Conservation (phyloP, 768 basidiomycete species). For the Dioszegia hungarica region DNA sequence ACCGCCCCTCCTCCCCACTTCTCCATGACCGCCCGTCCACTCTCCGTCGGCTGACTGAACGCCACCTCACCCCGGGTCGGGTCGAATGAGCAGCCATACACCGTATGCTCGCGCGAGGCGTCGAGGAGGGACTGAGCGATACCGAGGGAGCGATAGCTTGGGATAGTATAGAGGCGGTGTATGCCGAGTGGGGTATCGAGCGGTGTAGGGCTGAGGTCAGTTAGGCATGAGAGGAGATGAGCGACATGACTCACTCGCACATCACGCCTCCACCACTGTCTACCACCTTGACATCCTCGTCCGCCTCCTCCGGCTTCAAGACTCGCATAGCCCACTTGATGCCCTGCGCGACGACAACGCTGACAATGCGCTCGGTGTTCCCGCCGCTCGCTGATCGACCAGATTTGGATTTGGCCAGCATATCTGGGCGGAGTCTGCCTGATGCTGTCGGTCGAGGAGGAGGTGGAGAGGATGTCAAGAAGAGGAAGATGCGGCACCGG, state of each 20-base stretch:
- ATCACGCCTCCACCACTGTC: conserved; percentile 35
- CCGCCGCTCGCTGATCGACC: neutral
- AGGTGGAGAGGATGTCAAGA: conserved; percentile 39
- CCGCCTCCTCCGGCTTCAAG: conserved; percentile 14
- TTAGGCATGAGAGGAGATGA: neutral
- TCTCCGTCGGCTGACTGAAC: conserved; percentile 46
- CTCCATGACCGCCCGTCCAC: conserved; percentile 41
- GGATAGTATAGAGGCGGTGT: conserved; percentile 44
- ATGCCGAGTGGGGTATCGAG: conserved; percentile 43
- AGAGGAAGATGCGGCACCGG: conserved; percentile 44
- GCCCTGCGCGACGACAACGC: conserved; percentile 40
- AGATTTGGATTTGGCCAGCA: neutral
- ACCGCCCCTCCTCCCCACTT: conserved; percentile 40
- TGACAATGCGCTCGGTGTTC: conserved; percentile 32
- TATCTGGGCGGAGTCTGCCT: conserved; percentile 6
- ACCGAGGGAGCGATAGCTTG: conserved; percentile 31
- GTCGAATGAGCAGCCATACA: conserved; percentile 36
- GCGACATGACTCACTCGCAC: conserved; percentile 37
- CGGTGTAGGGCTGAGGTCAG: conserved; percentile 26
- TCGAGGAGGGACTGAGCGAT: conserved; percentile 32
- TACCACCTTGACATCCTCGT: conserved; percentile 2
- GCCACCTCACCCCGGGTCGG: conserved; percentile 38
- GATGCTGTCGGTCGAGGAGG: conserved; percentile 7
- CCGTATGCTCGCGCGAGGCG: conserved; percentile 29
- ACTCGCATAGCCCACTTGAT: conserved; percentile 46